Evolutionary conservation across 106 monocot genomes (phyloP).

Genomic region (Vanilla planifolia): DNA sequence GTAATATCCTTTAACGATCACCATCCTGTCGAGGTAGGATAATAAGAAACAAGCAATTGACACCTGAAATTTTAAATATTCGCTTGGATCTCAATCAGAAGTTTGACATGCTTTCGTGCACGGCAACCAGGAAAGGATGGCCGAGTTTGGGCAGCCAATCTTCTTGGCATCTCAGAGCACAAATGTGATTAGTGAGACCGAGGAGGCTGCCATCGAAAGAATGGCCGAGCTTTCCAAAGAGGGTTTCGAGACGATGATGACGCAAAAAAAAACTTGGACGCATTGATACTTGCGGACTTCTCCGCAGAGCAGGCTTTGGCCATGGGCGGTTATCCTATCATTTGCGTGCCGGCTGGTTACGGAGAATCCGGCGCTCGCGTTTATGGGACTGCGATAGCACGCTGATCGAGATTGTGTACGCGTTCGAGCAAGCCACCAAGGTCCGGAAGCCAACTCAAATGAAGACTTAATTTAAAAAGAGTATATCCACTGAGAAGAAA

Average conservation of each 20-base stretch:
- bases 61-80: neutral
- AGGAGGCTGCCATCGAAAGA: neutral
- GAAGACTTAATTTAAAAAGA: no score
- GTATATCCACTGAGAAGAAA: no score
- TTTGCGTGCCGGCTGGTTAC: constrained; percentile 48
- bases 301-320: neutral
- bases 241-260: constrained; percentile 33
- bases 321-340: constrained; percentile 34
- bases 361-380: no score
- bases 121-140: constrained; percentile 19
- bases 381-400: no score
- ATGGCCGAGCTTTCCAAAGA: constrained; percentile 21
- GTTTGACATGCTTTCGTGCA: neutral
- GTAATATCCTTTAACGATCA: constrained; percentile 59
- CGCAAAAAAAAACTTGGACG: constrained; percentile 21
- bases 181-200: constrained; percentile 11
- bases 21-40: constrained; percentile 33
- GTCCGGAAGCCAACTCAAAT: no score
- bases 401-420: no score
- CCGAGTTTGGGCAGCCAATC: constrained; percentile 21
- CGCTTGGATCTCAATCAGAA: neutral
- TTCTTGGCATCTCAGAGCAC: constrained; percentile 25
- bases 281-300: constrained; percentile 20
- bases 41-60: neutral
- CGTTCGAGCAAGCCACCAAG: no score